Evolutionary conservation across 73 alveolate genomes (phyloP), one percentile per base, ranked within the genome.

Genomic region (Symbiodinium natans): DNA sequence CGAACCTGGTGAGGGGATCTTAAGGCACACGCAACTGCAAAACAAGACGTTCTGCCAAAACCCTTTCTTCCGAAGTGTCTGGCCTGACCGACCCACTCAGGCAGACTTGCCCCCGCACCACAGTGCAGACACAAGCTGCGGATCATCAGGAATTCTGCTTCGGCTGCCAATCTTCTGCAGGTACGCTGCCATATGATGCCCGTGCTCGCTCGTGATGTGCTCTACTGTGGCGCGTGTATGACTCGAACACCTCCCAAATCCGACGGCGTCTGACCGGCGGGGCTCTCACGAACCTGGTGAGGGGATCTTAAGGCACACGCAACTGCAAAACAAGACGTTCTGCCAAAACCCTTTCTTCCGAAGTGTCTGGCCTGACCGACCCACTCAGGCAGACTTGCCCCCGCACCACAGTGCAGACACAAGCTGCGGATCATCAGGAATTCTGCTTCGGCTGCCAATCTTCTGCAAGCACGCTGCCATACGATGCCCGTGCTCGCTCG

Each of bases 261-360:
- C 71, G 71, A 52, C 71, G 71, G 71, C 71, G 71, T 52, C 71
- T 52, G 71, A 52, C 71, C 71, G 71, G 71, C 71, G 71, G 71
- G 71, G 71, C 23, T 52, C 71, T 52, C 71, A 52, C 71, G 71
- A 52, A 52, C 71, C 71, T 52, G 71, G 71, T 52, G 71, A 52
- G 71, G 71, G 71, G 71, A 52, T 52, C 71, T 52, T 52, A 52
- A 52, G 71, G 71, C 71, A 52, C 71, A n/a, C n/a, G n/a, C n/a
- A n/a, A n/a, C n/a, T n/a, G n/a, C n/a, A n/a, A n/a, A n/a, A n/a
- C n/a, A n/a, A n/a, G 59, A 46, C 59, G 59, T 46, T 46, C 59
- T 46, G 59, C 59, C n/a, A 46, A 46, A 46, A 46, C 25, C 59
- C 59, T 46, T 46, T 46, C 59, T 46, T 46, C 59, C 59, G 59